Percentiles rank a stretch among this genome's conserved stretches.
phyloP scores from a whole-genome alignment of 257 asterid genomes.

The Penstemon davidsonii region DNA sequence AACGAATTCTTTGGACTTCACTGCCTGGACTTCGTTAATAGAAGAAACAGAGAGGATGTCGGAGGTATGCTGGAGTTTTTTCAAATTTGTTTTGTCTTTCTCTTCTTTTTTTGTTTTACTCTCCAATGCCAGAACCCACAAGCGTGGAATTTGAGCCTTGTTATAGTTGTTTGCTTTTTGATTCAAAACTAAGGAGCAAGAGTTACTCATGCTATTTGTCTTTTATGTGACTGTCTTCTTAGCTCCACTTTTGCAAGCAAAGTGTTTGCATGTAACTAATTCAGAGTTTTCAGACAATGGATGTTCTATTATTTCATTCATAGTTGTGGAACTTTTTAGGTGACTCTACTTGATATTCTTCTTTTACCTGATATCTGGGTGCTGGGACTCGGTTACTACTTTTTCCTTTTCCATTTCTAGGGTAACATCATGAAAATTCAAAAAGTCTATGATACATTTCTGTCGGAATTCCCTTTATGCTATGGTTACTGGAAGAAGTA shows the following conservation, averaged over 20 bases:
- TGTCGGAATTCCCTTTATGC: constrained; percentile 92
- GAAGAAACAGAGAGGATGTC: constrained; percentile 91
- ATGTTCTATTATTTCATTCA: not conserved
- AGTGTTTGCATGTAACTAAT: not conserved
- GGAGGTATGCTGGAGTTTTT: constrained; percentile 56
- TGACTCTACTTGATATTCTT: constrained; percentile 4
- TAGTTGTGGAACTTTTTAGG: not conserved
- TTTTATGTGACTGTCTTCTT: constrained; percentile 11
- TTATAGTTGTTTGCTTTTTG: not conserved
- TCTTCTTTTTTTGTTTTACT: constrained; percentile 14
- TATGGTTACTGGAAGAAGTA: constrained; percentile 99
- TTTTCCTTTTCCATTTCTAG: constrained; percentile 34
- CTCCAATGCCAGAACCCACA: constrained; percentile 9
- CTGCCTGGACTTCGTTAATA: constrained; percentile 89
- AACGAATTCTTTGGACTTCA: constrained; percentile 80
- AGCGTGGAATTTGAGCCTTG: constrained; percentile 6
- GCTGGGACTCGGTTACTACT: constrained; percentile 3
- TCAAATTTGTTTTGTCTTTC: constrained; percentile 18
- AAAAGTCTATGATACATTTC: constrained; percentile 86
- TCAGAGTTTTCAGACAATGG: not conserved
- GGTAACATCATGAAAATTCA: constrained; percentile 72
- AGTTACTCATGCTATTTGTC: not conserved
- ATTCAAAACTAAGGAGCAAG: not conserved
- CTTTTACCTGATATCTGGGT: not conserved
- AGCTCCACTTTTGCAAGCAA: not conserved